Base-by-base conservation (phyloP, 2,329 filamentous ascomycete species). In the Nemania diffusa region DNA sequence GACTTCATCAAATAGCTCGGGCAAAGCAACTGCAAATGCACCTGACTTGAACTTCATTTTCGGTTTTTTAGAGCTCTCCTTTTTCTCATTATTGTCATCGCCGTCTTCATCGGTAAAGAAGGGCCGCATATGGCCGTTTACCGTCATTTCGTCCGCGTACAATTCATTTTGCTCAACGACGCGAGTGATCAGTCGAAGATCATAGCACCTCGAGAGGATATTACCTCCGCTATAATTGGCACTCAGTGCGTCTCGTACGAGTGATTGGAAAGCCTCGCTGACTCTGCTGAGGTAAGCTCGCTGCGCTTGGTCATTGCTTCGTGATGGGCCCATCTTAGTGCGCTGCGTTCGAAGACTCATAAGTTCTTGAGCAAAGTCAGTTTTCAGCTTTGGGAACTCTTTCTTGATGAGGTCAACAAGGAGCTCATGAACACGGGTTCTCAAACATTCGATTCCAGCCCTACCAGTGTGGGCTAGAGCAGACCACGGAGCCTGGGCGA, bases 391-490 rank as follows among this genome's bases (percentile, higher is more conserved):
- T 0, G 75, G 75, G 27, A 78, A 77, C 71, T 69, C 74, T 57
- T 70, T 73, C 24, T 79, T 81, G 6, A 82, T 81, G 0, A 84
- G 76, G 0, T 83, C 78, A 34, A 78, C 74, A 0, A 85, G 74
- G 0, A 86, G 77, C 0, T 75, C 68, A 0, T 75, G 74, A 0
- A 85, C 73, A 0, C 80, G 78, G 0, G 7, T 13, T 22, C 77
- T 79, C 13, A 86, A 73, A 0, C 80, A 76, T 0, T 57, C 67
- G 24, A 85, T 77, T 0, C 69, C 63, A 0, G 56, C 55, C 17
- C 48, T 57, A 27, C n/a, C 57, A 3, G 55, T 62, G 34, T 6
- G 11, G 9, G 11, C 5, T 15, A 72, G 68, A 13, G 56, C 69
- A 9, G 65, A 64, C 84, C 83, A 86, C 0, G 80, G 79, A 0